phyloP scores from a whole-genome alignment of 305 asterid species.

The Coffea humblotiana region DNA sequence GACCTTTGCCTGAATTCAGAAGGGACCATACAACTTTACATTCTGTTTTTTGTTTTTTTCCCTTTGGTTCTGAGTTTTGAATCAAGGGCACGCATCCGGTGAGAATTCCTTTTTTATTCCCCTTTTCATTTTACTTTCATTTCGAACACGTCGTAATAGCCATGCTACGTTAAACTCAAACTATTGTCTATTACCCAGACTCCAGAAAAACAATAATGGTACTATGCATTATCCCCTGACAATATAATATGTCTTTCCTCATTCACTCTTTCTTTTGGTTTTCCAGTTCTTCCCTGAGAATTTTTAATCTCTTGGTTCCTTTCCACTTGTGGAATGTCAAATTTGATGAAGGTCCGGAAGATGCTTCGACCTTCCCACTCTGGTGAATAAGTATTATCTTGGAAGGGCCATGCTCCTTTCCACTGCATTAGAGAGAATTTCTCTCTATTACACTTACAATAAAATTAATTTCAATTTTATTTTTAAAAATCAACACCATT shows the following conservation, averaged over 20 bases:
- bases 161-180: conserved; percentile 13
- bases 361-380: too few species aligned
- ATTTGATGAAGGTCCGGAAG: neutral
- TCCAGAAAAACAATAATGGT: neutral
- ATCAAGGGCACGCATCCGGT: neutral
- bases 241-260: too few species aligned
- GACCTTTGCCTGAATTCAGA: neutral
- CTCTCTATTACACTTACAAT: too few species aligned
- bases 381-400: too few species aligned
- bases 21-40: neutral
- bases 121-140: too few species aligned
- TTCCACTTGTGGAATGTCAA: neutral
- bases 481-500: too few species aligned
- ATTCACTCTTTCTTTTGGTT: neutral
- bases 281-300: neutral
- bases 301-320: too few species aligned
- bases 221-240: neutral
- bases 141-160: neutral
- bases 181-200: neutral
- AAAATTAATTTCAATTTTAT: too few species aligned
- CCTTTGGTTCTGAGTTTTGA: neutral
- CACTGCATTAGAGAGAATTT: too few species aligned
- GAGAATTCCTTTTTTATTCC: neutral
- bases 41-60: neutral
- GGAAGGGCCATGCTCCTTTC: too few species aligned